Percentiles rank a stretch among this genome's conserved stretches.
phyloP scores from a whole-genome alignment of 2,329 filamentous ascomycete species.

The Exophiala sp. region DNA sequence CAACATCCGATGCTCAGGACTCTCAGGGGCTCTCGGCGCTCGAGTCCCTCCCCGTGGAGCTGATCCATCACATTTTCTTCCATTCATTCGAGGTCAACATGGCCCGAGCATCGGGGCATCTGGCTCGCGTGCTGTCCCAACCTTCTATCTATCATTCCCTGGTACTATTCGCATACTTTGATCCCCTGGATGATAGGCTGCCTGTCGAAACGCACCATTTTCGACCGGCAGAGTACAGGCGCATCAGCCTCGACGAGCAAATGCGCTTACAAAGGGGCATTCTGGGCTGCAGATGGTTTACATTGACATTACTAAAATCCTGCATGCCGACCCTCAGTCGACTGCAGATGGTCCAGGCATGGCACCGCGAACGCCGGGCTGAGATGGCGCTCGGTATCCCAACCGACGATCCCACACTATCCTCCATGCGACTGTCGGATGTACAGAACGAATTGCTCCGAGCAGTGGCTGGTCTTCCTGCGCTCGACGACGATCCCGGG shows the following conservation, averaged over 20 bases:
- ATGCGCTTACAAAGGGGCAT: slow-evolving; percentile 34
- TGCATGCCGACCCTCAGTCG: slow-evolving; percentile 35
- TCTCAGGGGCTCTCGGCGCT: slow-evolving; percentile 32
- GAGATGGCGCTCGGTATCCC: not conserved
- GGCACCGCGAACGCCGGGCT: slow-evolving; percentile 28
- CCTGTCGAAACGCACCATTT: slow-evolving; percentile 35
- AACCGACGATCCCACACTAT: not conserved
- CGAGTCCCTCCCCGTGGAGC: slow-evolving; percentile 40
- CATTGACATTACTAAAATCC: slow-evolving; percentile 32
- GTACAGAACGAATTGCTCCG: not conserved
- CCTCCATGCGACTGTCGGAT: not conserved
- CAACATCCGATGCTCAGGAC: not conserved
- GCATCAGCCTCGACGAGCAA: slow-evolving; percentile 30
- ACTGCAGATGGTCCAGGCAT: slow-evolving; percentile 34
- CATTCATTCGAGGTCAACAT: slow-evolving; percentile 43
- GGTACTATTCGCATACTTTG: slow-evolving; percentile 39
- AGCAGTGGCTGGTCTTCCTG: slow-evolving; percentile 2
- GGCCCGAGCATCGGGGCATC: slow-evolving; percentile 37
- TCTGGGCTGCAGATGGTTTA: slow-evolving; percentile 39
- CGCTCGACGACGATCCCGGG: slow-evolving; percentile 1
- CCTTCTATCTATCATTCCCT: slow-evolving; percentile 39
- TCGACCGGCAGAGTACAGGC: slow-evolving; percentile 34
- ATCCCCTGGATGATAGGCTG: slow-evolving; percentile 32
- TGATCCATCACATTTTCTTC: slow-evolving; percentile 50
- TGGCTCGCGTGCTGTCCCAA: slow-evolving; percentile 38